Base-by-base conservation (phyloP, 1,284 basidiomycete species). In the Leccinum pachyderme region DNA sequence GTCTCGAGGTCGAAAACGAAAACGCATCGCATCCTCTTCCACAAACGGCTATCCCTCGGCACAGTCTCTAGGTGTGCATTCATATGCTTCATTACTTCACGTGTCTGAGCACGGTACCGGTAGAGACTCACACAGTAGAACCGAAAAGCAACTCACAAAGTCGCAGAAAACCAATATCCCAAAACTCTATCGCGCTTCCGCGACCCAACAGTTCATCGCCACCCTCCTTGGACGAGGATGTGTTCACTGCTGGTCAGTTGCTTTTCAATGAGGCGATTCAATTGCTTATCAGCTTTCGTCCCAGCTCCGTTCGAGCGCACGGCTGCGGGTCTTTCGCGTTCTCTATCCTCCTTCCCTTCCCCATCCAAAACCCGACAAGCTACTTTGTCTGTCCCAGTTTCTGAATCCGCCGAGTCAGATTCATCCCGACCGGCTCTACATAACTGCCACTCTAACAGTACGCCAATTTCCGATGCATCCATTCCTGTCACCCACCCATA, bases 1-100 rank as follows among this genome's bases (percentile, higher is more conserved):
- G 15, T 25, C 57, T n/a, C 56, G 41, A 12, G 56, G 57, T 35
- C 59, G 51, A 31, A 66, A 66, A 41, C 67, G 64, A 52, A 69
- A 66, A 46, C 64, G 64, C 0, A 56, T 55, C 18, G 13, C 43
- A 43, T 64, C 64, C 2, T 60, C 62, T 35, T 41, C 65, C 9
- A 28, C 52, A 22, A 56, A 5, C 6, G 25, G 28, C 13, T 43
- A 29, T 35, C 48, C 49, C 31, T 53, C 46, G 22, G 22, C 41
- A 51, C 55, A 47, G 32, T 56, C 59, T 18, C 53, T 49, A 66
- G 63, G 67, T 66, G 52, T 52, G 61, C 45, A 37, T 62, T 59
- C 45, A 54, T 63, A 49, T 52, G 0, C 22, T 52, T 33, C 33
- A 37, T 53, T 32, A 5, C n/a, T 8, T 51, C 32, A 45, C 35